These are phyloP conservation scores for Articulospora tetracladia DNA, from an alignment of 495 filamentous ascomycete genomes.

Conservation along the genomic window DNA sequence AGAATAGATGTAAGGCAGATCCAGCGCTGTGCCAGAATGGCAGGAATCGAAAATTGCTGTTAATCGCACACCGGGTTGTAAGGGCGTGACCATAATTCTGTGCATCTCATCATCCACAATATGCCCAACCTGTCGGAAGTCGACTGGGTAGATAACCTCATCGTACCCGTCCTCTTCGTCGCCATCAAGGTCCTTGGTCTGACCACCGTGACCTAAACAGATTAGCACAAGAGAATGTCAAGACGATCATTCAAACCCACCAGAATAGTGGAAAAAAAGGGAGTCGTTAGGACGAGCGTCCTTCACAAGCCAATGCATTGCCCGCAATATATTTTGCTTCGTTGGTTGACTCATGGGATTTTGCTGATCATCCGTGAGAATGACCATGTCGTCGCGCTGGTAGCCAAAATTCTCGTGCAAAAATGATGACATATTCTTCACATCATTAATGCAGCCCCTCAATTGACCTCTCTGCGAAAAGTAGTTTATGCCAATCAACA, in stretches of 20 bases:
- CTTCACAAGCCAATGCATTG: constrained; percentile 99
- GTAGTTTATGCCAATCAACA: constrained; percentile 98
- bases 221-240: constrained; percentile 8
- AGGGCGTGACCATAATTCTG: constrained; percentile 84
- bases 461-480: constrained; percentile 90
- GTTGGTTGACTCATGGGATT: constrained; percentile 97
- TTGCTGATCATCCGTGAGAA: constrained; percentile 95
- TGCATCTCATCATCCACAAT: constrained; percentile 99
- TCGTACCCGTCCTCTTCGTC: constrained; percentile 96
- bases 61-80: constrained; percentile 80
- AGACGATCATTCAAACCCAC: constrained; percentile 43
- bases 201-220: constrained; percentile 80
- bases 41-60: constrained; percentile 99
- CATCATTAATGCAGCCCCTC: constrained; percentile 95
- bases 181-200: constrained; percentile 92
- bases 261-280: constrained; percentile 97
- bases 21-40: constrained; percentile 93
- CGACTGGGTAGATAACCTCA: constrained; percentile 96
- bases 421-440: constrained; percentile 94
- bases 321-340: constrained; percentile 90
- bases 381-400: constrained; percentile 95
- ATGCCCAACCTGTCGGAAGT: constrained; percentile 85
- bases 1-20: constrained; percentile 96
- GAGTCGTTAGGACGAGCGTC: constrained; percentile 93
- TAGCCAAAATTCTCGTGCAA: constrained; percentile 90